These are phyloP conservation scores for Penicillium canescens DNA, from an alignment of 495 filamentous ascomycete species.

Conservation along the genomic window DNA sequence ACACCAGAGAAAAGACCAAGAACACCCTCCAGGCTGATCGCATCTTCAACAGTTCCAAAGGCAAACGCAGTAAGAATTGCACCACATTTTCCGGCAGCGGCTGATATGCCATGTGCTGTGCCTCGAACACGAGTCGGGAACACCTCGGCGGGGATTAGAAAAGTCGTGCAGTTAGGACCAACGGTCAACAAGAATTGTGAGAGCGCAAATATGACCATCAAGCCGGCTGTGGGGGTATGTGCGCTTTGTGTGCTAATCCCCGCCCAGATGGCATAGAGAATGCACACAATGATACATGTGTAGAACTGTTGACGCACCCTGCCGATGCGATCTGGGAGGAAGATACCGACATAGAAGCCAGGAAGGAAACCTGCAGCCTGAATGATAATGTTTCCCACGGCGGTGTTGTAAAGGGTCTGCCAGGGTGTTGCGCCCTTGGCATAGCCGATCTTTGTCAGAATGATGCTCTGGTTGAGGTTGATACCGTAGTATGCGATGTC, in stretches of 20 bases:
- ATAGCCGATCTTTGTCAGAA: slow-evolving; percentile 31
- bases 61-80: slow-evolving; percentile 27
- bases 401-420: slow-evolving; percentile 30
- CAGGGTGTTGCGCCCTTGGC: slow-evolving; percentile 31
- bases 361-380: slow-evolving; percentile 35
- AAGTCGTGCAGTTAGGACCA: slow-evolving; percentile 36
- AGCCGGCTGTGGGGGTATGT: slow-evolving; percentile 28
- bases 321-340: slow-evolving; percentile 33
- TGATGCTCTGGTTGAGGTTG: slow-evolving; percentile 40
- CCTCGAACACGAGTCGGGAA: slow-evolving; percentile 30
- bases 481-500: slow-evolving; percentile 42
- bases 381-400: slow-evolving; percentile 37
- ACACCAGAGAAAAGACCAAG: slow-evolving; percentile 31
- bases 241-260: slow-evolving; percentile 25
- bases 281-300: slow-evolving; percentile 23
- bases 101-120: slow-evolving; percentile 27
- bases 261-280: slow-evolving; percentile 36
- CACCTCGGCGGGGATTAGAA: slow-evolving; percentile 28
- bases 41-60: slow-evolving; percentile 25
- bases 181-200: slow-evolving; percentile 27
- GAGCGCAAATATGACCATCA: slow-evolving; percentile 30
- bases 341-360: slow-evolving; percentile 37
- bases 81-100: slow-evolving; percentile 26
- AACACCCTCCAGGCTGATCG: slow-evolving; percentile 24
- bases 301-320: slow-evolving; percentile 32